Conservation (phyloP, 75 land plant species). For the Pinus tabuliformis region DNA sequence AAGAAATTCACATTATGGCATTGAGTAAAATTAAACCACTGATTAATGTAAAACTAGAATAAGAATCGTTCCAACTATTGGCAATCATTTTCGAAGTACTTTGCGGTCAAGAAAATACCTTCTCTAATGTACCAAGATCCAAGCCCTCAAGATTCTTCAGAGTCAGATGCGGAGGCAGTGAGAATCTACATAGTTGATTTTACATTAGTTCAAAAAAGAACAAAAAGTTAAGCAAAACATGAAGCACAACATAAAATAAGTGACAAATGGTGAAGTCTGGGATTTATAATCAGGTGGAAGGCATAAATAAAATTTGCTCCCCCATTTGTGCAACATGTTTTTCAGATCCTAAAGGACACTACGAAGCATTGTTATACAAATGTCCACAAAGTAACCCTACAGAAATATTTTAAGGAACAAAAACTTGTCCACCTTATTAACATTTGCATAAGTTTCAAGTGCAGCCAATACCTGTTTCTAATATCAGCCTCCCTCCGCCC, state of each 20-base stretch:
- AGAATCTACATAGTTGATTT: slow-evolving; percentile 35
- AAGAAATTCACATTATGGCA: not conserved
- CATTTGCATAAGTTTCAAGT: not conserved
- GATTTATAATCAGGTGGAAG: too few relatives aligned
- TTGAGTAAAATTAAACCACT: not conserved
- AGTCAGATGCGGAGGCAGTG: slow-evolving; percentile 74
- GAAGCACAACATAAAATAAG: not conserved
- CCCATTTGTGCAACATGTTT: not conserved
- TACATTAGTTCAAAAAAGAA: not conserved
- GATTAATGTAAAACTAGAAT: not conserved
- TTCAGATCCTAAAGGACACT: not conserved
- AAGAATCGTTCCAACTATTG: not conserved
- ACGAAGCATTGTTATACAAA: not conserved
- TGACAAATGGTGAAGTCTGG: too few relatives aligned
- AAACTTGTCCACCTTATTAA: not conserved
- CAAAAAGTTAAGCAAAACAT: not conserved
- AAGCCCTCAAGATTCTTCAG: slow-evolving; percentile 97
- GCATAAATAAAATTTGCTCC: not conserved
- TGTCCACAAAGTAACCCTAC: not conserved
- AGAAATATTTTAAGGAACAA: not conserved
- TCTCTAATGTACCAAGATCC: slow-evolving; percentile 84
- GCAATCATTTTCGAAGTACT: slow-evolving; percentile 83
- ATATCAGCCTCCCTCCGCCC: slow-evolving; percentile 92
- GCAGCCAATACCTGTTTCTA: slow-evolving; percentile 66
- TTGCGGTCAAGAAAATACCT: slow-evolving; percentile 56